Percentiles rank a stretch among this genome's conserved stretches.
These are phyloP conservation scores for Macaranga tanarius DNA, from an alignment of 441 rosid genomes.

Conservation along the genomic window DNA sequence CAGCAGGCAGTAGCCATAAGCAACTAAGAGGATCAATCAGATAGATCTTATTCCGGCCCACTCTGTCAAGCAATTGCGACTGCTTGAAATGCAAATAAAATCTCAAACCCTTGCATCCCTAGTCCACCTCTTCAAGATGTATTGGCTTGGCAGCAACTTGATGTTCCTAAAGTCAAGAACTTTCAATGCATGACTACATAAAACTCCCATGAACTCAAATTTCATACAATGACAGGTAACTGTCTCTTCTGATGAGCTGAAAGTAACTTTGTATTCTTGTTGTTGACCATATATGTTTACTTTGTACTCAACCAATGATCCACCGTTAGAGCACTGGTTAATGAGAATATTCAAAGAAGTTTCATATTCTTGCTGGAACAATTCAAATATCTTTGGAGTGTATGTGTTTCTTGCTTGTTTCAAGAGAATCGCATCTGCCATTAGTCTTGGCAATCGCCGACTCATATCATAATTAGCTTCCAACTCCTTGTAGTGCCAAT, in stretches of 20 bases:
- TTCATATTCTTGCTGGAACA: conserved; percentile 33
- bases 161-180: conserved; percentile 31
- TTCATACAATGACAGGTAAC: conserved; percentile 29
- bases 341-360: conserved; percentile 28
- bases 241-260: conserved; percentile 20
- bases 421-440: conserved; percentile 31
- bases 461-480: conserved; percentile 34
- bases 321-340: conserved; percentile 27
- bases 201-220: conserved; percentile 34
- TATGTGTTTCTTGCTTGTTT: conserved; percentile 25
- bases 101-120: conserved; percentile 31
- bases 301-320: background rate
- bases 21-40: background rate
- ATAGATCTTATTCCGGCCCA: background rate
- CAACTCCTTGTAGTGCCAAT: conserved; percentile 33
- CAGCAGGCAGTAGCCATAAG: background rate
- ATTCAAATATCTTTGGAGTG: conserved; percentile 32
- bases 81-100: background rate
- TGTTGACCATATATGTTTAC: conserved; percentile 25
- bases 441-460: conserved; percentile 27
- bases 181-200: conserved; percentile 30
- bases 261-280: conserved; percentile 20
- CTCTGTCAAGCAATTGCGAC: background rate
- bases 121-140: conserved; percentile 31
- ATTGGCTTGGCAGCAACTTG: conserved; percentile 29